Base-by-base conservation (phyloP, 176 grass and related monocot genomes). In the maize (Zea mays) region DNA sequence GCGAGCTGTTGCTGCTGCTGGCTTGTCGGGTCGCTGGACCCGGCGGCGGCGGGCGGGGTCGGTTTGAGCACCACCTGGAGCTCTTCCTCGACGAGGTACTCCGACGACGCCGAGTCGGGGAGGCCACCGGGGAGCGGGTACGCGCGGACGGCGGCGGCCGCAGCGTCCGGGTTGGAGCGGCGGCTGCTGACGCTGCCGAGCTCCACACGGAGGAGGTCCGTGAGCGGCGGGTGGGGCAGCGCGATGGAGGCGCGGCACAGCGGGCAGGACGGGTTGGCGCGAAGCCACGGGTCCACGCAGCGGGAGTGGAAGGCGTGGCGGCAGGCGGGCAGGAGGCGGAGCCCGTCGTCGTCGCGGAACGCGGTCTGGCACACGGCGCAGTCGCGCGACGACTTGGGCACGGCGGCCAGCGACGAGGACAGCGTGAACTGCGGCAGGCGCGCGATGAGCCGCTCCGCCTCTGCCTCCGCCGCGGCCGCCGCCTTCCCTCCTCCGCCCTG, bases 1-100 rank as follows among this genome's bases (percentile, higher is more conserved):
- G 75, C 8, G 68, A 81, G 35, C 67, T 76, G 80, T 11, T 76
- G 59, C 6, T 42, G 43, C 40, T 56, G 76, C 3, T 50, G 39
- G 41, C 1, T 47, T 42, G 72, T 37, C n/a, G 72, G 55, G 52
- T 43, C 52, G 79, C 85, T 79, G 15, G 80, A 70, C 62, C 48
- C 74, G 36, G 60, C 50, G 51, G 62, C 59, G 17, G 70, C 15
- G 20, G 6, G 6, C 41, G 73, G 16, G 16, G 10, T 76, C 57
- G 77, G 88, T 39, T 84, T 78, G 65, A 97, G 84, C 45, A 97
- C 90, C 9, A 89, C 86, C 69, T 99, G 87, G 39, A 99, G 48
- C 56, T 95, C 90, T 86, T 99, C 96, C 74, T 93, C 91, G 17
- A 99, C 88, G 71, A 88, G 73, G 82, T 99, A 93, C 73, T 95